Evolutionary conservation across 1,284 basidiomycete genomes (phyloP).

Genomic region (Grifola frondosa): DNA sequence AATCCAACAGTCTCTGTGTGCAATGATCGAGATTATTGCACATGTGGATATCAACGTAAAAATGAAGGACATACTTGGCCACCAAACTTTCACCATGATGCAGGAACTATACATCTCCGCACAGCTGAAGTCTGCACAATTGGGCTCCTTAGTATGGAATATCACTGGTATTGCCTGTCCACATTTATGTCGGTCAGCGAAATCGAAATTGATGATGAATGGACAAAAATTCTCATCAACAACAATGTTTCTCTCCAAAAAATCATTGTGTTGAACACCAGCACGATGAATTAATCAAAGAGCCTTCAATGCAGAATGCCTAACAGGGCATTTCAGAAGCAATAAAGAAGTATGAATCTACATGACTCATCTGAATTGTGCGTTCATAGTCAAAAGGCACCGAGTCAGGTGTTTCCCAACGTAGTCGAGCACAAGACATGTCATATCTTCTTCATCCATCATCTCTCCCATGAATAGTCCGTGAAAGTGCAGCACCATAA

Average conservation of each 20-base stretch:
- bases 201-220: constrained; percentile 9
- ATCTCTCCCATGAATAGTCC: constrained; percentile 10
- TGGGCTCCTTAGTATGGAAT: constrained; percentile 11
- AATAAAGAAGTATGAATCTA: too few species aligned
- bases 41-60: too few species aligned
- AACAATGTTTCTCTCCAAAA: constrained; percentile 8
- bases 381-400: not conserved
- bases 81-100: constrained; percentile 8
- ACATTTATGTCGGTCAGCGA: constrained; percentile 7
- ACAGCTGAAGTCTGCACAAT: constrained; percentile 3
- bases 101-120: constrained; percentile 11
- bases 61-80: constrained; percentile 11
- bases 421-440: constrained; percentile 6
- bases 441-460: constrained; percentile 4
- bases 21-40: too few species aligned
- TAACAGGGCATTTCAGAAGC: too few species aligned
- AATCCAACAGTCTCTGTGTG: constrained; percentile 1
- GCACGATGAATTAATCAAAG: constrained; percentile 6
- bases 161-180: constrained; percentile 2
- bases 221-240: constrained; percentile 5
- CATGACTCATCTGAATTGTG: not conserved
- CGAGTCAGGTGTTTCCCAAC: constrained; percentile 9
- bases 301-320: constrained; percentile 4
- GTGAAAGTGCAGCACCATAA: constrained; percentile 4
- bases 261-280: constrained; percentile 8